Conservation (phyloP, 1,139 yeast species). For the Kurtzmaniella quercitrusa region DNA sequence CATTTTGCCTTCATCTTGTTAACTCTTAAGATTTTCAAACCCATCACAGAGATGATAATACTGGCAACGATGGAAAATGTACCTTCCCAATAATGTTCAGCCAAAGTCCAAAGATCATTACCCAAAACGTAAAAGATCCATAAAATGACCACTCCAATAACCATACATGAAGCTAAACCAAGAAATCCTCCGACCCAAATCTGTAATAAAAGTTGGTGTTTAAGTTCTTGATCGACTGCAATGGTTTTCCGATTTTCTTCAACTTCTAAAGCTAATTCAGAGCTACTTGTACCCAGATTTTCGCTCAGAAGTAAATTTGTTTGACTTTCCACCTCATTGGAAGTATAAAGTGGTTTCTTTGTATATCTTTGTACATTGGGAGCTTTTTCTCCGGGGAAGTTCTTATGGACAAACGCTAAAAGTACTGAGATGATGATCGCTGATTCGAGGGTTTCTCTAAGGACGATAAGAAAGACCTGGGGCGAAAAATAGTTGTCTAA, state of each 20-base stretch:
- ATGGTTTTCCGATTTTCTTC: not conserved
- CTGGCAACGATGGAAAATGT: conserved; percentile 41
- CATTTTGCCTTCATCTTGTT: conserved; percentile 74
- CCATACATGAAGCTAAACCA: conserved; percentile 34
- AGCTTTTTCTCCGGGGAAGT: conserved; percentile 13
- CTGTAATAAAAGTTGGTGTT: conserved; percentile 26
- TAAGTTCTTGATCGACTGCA: conserved; percentile 1
- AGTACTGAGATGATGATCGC: conserved; percentile 44
- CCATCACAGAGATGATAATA: conserved; percentile 42
- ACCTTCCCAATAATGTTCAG: conserved; percentile 49
- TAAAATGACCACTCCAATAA: conserved; percentile 34
- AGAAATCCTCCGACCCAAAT: conserved; percentile 42
- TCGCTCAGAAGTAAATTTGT: not conserved
- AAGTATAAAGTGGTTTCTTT: not conserved
- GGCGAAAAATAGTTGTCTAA: conserved; percentile 38
- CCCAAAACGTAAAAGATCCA: conserved; percentile 35
- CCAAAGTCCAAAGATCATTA: conserved; percentile 37
- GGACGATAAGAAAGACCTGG: conserved; percentile 42
- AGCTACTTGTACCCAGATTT: not conserved
- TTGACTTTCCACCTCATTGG: not conserved
- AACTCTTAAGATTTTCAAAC: conserved; percentile 38
- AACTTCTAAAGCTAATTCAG: not conserved
- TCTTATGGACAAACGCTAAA: conserved; percentile 38
- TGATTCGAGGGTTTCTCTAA: conserved; percentile 43
- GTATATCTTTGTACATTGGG: not conserved